Conservation (phyloP, 108 stramenopile genomes). For the Nannochloropsis gaditana region DNA sequence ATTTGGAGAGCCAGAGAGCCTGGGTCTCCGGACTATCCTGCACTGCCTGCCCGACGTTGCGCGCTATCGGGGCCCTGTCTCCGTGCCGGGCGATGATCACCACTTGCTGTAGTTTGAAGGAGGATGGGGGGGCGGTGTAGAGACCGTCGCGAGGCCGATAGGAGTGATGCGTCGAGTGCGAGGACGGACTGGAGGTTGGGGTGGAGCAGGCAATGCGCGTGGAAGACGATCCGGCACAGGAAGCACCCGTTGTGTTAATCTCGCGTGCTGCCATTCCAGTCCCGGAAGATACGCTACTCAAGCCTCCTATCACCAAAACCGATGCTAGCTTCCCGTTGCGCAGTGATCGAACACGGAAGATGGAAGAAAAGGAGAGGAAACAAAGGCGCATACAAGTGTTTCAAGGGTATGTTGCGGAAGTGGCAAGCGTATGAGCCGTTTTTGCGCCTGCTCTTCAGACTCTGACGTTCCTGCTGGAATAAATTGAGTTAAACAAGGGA, state of each 20-base stretch:
- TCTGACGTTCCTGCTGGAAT: too few species aligned
- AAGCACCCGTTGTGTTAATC: not conserved
- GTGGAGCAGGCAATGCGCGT: not conserved
- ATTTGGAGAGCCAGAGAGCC: conserved; percentile 31
- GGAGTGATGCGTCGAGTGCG: not conserved
- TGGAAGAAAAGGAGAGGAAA: not conserved
- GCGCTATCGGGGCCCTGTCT: conserved; percentile 39
- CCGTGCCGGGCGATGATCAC: conserved; percentile 43
- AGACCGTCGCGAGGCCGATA: not conserved
- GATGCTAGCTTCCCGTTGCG: not conserved
- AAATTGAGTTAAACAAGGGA: too few species aligned
- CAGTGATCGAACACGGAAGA: not conserved
- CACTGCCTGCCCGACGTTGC: conserved; percentile 29
- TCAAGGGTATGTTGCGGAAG: not conserved
- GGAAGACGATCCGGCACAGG: not conserved
- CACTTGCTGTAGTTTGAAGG: conserved; percentile 28
- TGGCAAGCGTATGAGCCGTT: too few species aligned
- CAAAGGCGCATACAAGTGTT: not conserved
- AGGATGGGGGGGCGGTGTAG: not conserved
- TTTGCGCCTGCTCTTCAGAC: too few species aligned
- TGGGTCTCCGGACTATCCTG: conserved; percentile 7
- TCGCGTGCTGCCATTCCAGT: too few species aligned
- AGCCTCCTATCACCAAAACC: not conserved
- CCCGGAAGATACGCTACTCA: too few species aligned
- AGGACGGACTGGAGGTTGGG: not conserved